phyloP scores from a whole-genome alignment of 2,329 filamentous ascomycete species.

The Mollisiaceae sp. region DNA sequence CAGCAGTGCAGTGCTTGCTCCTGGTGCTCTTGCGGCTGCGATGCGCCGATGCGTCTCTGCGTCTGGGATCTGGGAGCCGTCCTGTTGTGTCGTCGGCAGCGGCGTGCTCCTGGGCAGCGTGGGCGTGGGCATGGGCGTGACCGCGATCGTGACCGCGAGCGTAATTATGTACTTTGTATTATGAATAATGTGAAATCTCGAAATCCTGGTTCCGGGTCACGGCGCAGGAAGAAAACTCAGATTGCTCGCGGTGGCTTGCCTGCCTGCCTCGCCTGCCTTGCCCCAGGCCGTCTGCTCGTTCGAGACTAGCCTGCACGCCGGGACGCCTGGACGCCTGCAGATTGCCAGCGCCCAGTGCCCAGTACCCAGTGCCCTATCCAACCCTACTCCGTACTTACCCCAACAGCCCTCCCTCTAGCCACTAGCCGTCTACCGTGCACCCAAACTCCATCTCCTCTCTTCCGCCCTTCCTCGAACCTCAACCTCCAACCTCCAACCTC shows the following conservation, averaged over 20 bases:
- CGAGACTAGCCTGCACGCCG: no score
- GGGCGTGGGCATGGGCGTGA: background rate
- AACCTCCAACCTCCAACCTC: background rate
- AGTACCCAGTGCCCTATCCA: background rate
- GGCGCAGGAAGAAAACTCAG: background rate
- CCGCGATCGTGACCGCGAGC: background rate
- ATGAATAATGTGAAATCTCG: background rate
- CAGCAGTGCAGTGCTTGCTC: no score
- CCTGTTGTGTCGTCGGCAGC: no score
- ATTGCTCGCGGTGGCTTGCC: no score
- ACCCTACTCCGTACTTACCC: background rate
- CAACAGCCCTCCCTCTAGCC: background rate
- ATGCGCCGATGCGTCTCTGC: background rate
- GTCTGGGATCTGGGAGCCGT: background rate
- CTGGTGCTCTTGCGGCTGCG: no score
- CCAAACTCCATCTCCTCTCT: background rate
- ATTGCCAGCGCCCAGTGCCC: background rate
- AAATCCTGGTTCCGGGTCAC: conserved; percentile 1
- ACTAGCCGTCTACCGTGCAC: background rate
- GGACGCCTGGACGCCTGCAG: no score
- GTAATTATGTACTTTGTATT: background rate
- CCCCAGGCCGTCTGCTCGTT: no score
- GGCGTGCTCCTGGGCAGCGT: no score
- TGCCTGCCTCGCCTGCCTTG: background rate
- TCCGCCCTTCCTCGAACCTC: background rate